Conservation (phyloP, 148 eudicot species). For the Pharnaceum exiguum region DNA sequence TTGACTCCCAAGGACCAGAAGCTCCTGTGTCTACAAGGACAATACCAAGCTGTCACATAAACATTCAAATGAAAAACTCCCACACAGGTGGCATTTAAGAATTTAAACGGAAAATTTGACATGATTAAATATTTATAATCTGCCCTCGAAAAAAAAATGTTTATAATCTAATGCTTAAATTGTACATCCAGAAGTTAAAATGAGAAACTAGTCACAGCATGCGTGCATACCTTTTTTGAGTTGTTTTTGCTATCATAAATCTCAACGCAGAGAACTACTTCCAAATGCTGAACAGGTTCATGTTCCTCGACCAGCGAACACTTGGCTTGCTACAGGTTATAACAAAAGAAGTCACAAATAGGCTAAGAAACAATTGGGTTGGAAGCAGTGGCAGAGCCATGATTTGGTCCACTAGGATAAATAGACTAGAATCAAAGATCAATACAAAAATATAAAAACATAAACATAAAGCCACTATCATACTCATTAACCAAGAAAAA, state of each 20-base stretch:
- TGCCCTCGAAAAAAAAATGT: too few species aligned
- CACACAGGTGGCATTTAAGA: background rate
- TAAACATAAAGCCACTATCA: too few species aligned
- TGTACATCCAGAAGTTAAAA: background rate
- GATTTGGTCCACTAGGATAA: too few species aligned
- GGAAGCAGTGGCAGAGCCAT: too few species aligned
- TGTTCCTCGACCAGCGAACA: conserved; percentile 32
- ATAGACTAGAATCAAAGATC: too few species aligned
- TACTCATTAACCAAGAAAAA: too few species aligned
- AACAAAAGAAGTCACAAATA: conserved; percentile 3
- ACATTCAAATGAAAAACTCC: background rate
- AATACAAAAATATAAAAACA: too few species aligned
- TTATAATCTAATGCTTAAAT: background rate
- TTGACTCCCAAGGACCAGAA: conserved; percentile 78
- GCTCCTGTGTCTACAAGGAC: conserved; percentile 60
- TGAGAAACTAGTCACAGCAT: background rate
- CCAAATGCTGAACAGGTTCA: conserved; percentile 54
- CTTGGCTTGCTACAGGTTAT: conserved; percentile 37
- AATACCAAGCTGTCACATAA: background rate
- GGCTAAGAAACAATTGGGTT: background rate
- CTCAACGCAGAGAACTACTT: conserved; percentile 66
- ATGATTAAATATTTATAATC: too few species aligned
- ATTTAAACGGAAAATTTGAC: too few species aligned
- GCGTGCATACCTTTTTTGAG: conserved; percentile 38
- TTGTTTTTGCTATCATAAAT: conserved; percentile 48